Percentiles rank a stretch among this genome's conserved stretches.
phyloP scores from a whole-genome alignment of 78 protist genomes.

The Dictyostelium intermedium region DNA sequence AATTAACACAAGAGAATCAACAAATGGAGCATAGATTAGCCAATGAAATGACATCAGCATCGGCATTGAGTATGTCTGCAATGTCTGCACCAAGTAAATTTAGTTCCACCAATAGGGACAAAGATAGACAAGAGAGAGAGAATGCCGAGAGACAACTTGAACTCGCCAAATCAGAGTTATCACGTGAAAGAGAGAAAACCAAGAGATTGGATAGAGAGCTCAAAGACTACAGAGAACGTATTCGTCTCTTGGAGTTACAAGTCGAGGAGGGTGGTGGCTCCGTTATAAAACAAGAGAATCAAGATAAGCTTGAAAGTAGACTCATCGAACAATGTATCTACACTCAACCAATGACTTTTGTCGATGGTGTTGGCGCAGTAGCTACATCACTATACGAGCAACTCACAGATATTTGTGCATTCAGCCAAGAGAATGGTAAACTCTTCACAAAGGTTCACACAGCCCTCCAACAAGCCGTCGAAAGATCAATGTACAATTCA shows the following conservation, averaged over 20 bases:
- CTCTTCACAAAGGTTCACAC: constrained; percentile 30
- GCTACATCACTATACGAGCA: constrained; percentile 24
- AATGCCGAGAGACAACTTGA: constrained; percentile 19
- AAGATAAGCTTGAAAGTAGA: constrained; percentile 49
- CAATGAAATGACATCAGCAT: constrained; percentile 11
- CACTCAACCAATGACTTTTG: constrained; percentile 30
- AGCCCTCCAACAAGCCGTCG: constrained; percentile 6
- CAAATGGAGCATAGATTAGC: constrained; percentile 10
- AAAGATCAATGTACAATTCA: constrained; percentile 54
- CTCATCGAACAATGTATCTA: constrained; percentile 57
- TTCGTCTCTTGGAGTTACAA: constrained; percentile 20
- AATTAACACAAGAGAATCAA: constrained; percentile 11
- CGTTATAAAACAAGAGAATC: constrained; percentile 21
- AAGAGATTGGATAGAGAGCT: constrained; percentile 38
- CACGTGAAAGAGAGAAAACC: constrained; percentile 15
- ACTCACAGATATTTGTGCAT: constrained; percentile 31
- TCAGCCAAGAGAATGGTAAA: constrained; percentile 19
- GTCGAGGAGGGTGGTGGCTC: constrained; percentile 8
- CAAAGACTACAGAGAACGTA: constrained; percentile 14
- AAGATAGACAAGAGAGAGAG: constrained; percentile 30
- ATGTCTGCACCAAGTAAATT: background rate
- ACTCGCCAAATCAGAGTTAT: background rate
- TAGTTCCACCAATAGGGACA: background rate
- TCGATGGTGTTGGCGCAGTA: constrained; percentile 53
- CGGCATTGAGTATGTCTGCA: constrained; percentile 31